Evolutionary conservation across 371 early-diverging fungal genomes (phyloP).

Genomic region (Mucor lusitanicus): DNA sequence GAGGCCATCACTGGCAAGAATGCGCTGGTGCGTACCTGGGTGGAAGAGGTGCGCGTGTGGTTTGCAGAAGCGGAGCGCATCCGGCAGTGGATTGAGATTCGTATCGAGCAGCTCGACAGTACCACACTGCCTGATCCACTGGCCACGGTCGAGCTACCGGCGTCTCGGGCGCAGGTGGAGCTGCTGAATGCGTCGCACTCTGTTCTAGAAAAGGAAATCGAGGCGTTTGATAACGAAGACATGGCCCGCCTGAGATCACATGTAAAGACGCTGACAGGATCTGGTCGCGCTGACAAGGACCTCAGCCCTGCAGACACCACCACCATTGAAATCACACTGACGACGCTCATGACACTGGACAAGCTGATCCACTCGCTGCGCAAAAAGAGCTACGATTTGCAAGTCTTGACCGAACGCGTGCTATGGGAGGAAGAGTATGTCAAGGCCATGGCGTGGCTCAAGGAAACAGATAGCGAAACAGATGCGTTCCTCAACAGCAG

Average conservation of each 20-base stretch:
- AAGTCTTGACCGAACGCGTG: slow-evolving; percentile 38
- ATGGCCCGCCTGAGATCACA: slow-evolving; percentile 56
- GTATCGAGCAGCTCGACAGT: slow-evolving; percentile 40
- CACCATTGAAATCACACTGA: slow-evolving; percentile 55
- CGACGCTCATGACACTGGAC: slow-evolving; percentile 49
- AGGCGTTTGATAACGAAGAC: slow-evolving; percentile 51
- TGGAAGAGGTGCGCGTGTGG: slow-evolving; percentile 50
- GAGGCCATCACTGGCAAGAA: slow-evolving; percentile 36
- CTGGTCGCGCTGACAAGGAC: slow-evolving; percentile 36
- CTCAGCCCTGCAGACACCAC: slow-evolving; percentile 60
- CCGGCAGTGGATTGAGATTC: slow-evolving; percentile 42
- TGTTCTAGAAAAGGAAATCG: slow-evolving; percentile 47
- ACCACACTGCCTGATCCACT: slow-evolving; percentile 37
- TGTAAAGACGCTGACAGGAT: slow-evolving; percentile 51
- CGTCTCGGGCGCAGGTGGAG: slow-evolving; percentile 34
- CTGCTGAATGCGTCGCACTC: slow-evolving; percentile 36
- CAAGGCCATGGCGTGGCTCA: slow-evolving; percentile 37
- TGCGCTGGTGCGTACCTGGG: slow-evolving; percentile 45
- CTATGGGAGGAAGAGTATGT: slow-evolving; percentile 49
- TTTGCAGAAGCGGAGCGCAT: slow-evolving; percentile 48
- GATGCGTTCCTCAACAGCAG: slow-evolving; percentile 27
- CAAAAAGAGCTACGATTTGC: slow-evolving; percentile 38
- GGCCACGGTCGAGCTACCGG: slow-evolving; percentile 13
- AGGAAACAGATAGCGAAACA: slow-evolving; percentile 29
- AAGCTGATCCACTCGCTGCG: slow-evolving; percentile 39